These are phyloP conservation scores for Monosporascus sp. DNA, from an alignment of 2,329 filamentous ascomycete species.

Conservation along the genomic window DNA sequence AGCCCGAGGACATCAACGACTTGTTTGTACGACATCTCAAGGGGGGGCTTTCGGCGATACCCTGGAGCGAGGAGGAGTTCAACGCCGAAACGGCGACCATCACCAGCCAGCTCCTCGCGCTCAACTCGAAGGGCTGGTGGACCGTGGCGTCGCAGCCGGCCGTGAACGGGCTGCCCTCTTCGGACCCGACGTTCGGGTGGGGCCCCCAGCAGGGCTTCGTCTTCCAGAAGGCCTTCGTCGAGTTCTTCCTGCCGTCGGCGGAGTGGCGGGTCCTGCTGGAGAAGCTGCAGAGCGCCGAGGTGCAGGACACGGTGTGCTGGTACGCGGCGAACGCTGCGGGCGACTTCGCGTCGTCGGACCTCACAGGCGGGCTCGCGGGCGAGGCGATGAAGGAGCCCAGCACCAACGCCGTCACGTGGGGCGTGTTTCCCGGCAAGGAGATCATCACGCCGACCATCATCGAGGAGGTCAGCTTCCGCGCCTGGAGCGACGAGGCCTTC, in stretches of 20 bases:
- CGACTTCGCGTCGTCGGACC: constrained; percentile 70
- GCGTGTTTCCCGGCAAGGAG: constrained; percentile 90
- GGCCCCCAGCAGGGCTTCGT: constrained; percentile 88
- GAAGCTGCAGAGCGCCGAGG: constrained; percentile 53
- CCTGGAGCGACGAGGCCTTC: constrained; percentile 95
- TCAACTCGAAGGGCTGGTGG: constrained; percentile 89
- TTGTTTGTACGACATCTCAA: constrained; percentile 78
- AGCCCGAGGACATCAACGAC: constrained; percentile 64
- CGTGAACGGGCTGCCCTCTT: constrained; percentile 77
- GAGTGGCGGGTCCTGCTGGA: constrained; percentile 67
- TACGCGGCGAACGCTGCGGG: constrained; percentile 76
- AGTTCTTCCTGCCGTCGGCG: constrained; percentile 76
- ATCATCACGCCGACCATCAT: constrained; percentile 96
- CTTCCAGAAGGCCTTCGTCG: constrained; percentile 97
- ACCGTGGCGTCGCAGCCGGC: constrained; percentile 93
- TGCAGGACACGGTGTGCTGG: constrained; percentile 69
- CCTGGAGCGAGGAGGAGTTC: constrained; percentile 89
- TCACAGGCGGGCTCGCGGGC: constrained; percentile 29
- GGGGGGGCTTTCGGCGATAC: constrained; percentile 74
- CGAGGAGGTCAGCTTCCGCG: constrained; percentile 86
- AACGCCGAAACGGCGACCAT: constrained; percentile 81
- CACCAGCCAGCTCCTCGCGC: constrained; percentile 62
- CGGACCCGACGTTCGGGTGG: constrained; percentile 82
- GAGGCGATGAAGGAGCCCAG: constrained; percentile 36
- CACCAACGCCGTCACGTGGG: constrained; percentile 96